Evolutionary conservation across 768 basidiomycete genomes (phyloP).

Genomic region (Chalciporus pseudorubinellus): DNA sequence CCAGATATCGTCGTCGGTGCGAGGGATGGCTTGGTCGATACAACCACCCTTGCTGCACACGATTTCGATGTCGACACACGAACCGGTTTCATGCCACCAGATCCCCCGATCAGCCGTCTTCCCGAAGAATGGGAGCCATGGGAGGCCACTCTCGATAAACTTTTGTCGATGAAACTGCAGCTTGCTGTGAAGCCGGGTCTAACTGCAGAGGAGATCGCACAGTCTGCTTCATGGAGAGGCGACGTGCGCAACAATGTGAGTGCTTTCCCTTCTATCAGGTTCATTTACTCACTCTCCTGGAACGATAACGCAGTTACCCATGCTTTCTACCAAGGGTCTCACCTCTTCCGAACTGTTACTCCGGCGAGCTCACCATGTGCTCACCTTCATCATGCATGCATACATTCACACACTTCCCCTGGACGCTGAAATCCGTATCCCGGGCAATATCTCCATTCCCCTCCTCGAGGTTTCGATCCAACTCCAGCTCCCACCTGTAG

Average conservation of each 20-base stretch:
- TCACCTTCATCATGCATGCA: conserved; percentile 72
- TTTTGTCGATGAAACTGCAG: conserved; percentile 48
- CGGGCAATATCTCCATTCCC: conserved; percentile 68
- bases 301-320: conserved; percentile 52
- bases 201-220: conserved; percentile 34
- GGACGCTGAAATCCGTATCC: conserved; percentile 57
- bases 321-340: conserved; percentile 47
- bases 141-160: conserved; percentile 61
- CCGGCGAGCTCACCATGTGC: conserved; percentile 70
- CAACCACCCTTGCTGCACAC: conserved; percentile 70
- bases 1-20: conserved; percentile 27
- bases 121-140: conserved; percentile 64
- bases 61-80: conserved; percentile 91
- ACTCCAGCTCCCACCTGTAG: conserved; percentile 80
- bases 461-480: conserved; percentile 65
- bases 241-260: conserved; percentile 48
- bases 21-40: conserved; percentile 37
- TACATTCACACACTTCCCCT: conserved; percentile 68
- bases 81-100: conserved; percentile 89
- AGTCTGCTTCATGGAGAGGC: conserved; percentile 53
- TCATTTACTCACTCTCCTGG: conserved; percentile 1
- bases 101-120: conserved; percentile 63
- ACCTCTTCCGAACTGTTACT: conserved; percentile 52
- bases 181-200: conserved; percentile 48
- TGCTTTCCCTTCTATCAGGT: neutral